Conservation (phyloP, 2,329 filamentous ascomycete genomes). For the Amesomyces nigricolor region DNA sequence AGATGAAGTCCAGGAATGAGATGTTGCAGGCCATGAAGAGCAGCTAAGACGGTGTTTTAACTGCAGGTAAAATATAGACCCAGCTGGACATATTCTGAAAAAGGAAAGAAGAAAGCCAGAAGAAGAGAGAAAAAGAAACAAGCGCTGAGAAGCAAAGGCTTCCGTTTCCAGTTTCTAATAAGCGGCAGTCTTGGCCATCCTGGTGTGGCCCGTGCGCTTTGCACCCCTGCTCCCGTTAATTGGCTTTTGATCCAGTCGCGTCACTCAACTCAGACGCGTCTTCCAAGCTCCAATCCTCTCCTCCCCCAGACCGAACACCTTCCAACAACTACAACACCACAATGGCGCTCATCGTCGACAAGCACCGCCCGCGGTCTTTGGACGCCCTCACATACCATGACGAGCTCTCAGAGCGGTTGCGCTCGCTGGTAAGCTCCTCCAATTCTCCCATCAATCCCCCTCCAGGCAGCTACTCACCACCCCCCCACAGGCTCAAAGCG, state of each 20-base stretch:
- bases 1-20: no score
- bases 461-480: constrained; percentile 11
- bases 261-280: constrained; percentile 23
- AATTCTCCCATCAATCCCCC: not conserved
- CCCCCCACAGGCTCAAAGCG: constrained; percentile 73
- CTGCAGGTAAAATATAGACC: no score
- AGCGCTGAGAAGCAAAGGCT: not conserved
- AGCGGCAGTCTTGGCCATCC: not conserved
- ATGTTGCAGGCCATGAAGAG: no score
- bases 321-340: constrained; percentile 15
- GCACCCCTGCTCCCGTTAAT: constrained; percentile 17
- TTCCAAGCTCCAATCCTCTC: constrained; percentile 3
- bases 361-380: constrained; percentile 66
- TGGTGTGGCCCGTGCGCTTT: constrained; percentile 19
- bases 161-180: not conserved
- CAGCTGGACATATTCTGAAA: no score
- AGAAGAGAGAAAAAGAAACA: no score
- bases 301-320: not conserved
- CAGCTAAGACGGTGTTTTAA: no score
- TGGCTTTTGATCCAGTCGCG: constrained; percentile 20
- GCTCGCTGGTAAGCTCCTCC: constrained; percentile 63
- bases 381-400: constrained; percentile 79
- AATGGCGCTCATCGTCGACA: constrained; percentile 68
- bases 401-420: constrained; percentile 80
- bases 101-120: no score